phyloP scores from a whole-genome alignment of 129 eudicot genomes.

The Apium graveolens region DNA sequence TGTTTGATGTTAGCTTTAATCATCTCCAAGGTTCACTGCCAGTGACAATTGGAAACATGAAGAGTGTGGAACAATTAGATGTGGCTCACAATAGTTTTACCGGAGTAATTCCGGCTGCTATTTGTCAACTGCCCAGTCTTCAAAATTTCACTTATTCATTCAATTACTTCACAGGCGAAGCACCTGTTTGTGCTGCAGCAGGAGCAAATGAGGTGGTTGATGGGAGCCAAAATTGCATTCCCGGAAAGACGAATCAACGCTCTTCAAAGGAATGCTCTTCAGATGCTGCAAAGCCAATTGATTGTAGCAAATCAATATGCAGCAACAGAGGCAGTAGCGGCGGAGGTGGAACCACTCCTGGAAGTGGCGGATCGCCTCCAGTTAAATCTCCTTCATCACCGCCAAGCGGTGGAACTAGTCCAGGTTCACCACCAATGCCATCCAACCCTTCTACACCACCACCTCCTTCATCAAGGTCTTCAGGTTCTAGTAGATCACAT shows the following conservation, averaged over 20 bases:
- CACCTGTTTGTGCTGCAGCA: slow-evolving; percentile 49
- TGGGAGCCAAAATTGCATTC: slow-evolving; percentile 55
- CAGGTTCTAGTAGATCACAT: slow-evolving; percentile 33
- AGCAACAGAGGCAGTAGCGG: slow-evolving; percentile 15
- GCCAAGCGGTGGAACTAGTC: not conserved
- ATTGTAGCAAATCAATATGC: slow-evolving; percentile 60
- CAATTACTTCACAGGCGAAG: slow-evolving; percentile 75
- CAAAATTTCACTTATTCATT: slow-evolving; percentile 66
- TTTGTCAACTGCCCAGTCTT: slow-evolving; percentile 62
- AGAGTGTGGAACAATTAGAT: slow-evolving; percentile 45
- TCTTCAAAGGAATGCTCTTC: slow-evolving; percentile 50
- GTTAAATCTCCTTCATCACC: slow-evolving; percentile 12
- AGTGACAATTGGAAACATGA: not conserved
- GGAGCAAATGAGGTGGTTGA: slow-evolving; percentile 39
- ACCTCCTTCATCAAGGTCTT: slow-evolving; percentile 40
- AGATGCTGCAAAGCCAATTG: slow-evolving; percentile 47
- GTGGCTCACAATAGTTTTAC: slow-evolving; percentile 77
- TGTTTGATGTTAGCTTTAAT: slow-evolving; percentile 14
- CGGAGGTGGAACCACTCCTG: not conserved
- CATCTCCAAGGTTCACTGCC: slow-evolving; percentile 9
- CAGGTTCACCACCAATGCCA: slow-evolving; percentile 21
- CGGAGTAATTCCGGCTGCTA: slow-evolving; percentile 53
- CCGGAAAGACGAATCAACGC: slow-evolving; percentile 44
- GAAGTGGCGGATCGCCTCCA: not conserved
- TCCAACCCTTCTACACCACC: slow-evolving; percentile 22